Conservation (phyloP, 495 filamentous ascomycete species). For the Podospora sp. region DNA sequence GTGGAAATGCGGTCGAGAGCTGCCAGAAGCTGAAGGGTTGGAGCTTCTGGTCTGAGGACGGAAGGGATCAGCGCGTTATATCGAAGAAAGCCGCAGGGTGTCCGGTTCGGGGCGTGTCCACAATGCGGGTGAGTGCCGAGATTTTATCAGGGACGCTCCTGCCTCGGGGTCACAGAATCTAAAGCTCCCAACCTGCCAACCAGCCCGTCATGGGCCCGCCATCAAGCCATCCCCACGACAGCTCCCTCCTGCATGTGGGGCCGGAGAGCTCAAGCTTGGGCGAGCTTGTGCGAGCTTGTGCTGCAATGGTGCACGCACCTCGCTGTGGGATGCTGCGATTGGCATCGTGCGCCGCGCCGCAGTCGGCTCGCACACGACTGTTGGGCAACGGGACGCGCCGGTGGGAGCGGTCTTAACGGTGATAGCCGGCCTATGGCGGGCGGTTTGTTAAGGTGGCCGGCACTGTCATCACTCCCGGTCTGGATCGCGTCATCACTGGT, state of each 20-base stretch:
- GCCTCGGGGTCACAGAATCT: too few species aligned
- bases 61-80: not conserved
- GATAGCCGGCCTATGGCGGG: not conserved
- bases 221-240: not conserved
- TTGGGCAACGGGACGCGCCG: not conserved
- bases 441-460: not conserved
- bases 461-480: not conserved
- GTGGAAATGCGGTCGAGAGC: not conserved
- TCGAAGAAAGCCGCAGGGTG: not conserved
- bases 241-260: not conserved
- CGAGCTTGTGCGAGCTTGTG: not conserved
- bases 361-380: not conserved
- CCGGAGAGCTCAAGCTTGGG: not conserved
- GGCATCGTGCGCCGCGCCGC: not conserved
- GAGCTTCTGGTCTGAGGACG: not conserved
- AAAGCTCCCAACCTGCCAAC: not conserved
- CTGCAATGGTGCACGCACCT: not conserved
- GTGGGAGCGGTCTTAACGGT: not conserved
- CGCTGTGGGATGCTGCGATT: not conserved
- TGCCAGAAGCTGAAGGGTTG: not conserved
- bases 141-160: not conserved
- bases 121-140: not conserved
- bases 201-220: not conserved
- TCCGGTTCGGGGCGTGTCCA: not conserved
- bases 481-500: not conserved